Percentiles rank a stretch among this genome's conserved stretches.
Evolutionary conservation across 345 rosid genomes (phyloP).

Genomic region (Hibiscus mutabilis): DNA sequence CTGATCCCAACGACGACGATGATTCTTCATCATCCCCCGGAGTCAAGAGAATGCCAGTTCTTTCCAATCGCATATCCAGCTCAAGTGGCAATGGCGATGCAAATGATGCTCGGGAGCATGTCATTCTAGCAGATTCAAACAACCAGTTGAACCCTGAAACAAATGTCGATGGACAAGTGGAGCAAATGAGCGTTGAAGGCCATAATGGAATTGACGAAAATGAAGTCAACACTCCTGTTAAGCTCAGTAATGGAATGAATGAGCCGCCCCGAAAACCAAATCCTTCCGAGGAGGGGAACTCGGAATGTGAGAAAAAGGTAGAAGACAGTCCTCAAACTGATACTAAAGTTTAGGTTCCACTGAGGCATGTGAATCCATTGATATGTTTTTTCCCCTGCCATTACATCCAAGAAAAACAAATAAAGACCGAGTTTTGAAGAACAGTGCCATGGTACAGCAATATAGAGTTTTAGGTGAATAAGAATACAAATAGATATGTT

Average conservation of each 20-base stretch:
- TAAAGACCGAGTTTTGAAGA: not conserved
- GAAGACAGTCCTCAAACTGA: not conserved
- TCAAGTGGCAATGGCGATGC: conserved; percentile 6
- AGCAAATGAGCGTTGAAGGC: conserved; percentile 19
- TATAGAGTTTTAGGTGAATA: not conserved
- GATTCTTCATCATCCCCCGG: no score
- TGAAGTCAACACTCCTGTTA: conserved; percentile 10
- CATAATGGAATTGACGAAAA: conserved; percentile 9
- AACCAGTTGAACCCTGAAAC: conserved; percentile 18
- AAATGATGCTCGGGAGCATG: conserved; percentile 19
- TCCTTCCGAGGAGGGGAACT: conserved; percentile 16
- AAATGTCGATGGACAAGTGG: conserved; percentile 16
- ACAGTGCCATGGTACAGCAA: not conserved
- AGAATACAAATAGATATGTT: not conserved
- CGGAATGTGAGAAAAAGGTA: conserved; percentile 6
- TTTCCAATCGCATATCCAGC: conserved; percentile 15
- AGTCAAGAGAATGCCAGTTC: conserved; percentile 21
- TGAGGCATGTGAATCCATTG: not conserved
- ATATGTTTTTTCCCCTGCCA: not conserved
- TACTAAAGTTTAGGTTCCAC: not conserved
- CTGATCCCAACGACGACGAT: no score
- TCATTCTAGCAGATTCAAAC: conserved; percentile 16
- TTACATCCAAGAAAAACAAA: not conserved
- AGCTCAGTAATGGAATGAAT: conserved; percentile 7
- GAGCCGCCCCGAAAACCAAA: conserved; percentile 3